Base-by-base conservation (phyloP, 2,329 filamentous ascomycete genomes). In the Sarocladiaceae sp. region DNA sequence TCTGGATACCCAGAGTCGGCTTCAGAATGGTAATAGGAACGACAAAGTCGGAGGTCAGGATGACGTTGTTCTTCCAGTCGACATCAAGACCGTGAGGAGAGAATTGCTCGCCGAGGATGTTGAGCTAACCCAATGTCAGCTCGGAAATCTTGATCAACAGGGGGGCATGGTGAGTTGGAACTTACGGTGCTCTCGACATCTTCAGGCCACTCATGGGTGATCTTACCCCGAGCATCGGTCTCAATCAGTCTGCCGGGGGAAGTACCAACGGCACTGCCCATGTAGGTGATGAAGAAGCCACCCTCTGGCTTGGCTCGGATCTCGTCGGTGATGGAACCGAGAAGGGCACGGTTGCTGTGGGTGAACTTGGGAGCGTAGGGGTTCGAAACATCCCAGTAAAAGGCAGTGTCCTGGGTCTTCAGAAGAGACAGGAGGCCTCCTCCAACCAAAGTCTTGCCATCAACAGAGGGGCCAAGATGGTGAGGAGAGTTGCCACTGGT, bases 271-370 rank as follows among this genome's bases (percentile, higher is more conserved):
- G 77, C 76, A 47, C 68, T 77, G 13, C 76, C 75, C 76, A 80
- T 46, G 47, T 48, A 46, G 31, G 47, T 46, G 47, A 48, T 48
- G 43, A 48, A 34, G 43, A 45, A 48, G 7, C 44, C 43, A 15
- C 75, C 78, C 19, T 78, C 78, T 10, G 78, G 78, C 60, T 81
- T 81, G 37, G 78, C 76, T 13, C 76, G 72, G 53, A 82, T 76
- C 62, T 82, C 78, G 56, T 82, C 78, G 0, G 71, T 70, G 50
- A 82, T 80, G 31, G 78, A 80, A 6, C 70, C 67, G 26, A 82
- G 67, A 7, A 80, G 45, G n/a, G 64, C 77, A 9, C 77, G 68
- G 61, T 81, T 79, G 57, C 72, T 78, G 62, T 81, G 78, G 51
- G 66, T 61, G 58, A 80, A 82, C 51, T 66, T 69, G 20, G 78